These are phyloP conservation scores for Simplicillium sp. DNA, from an alignment of 2,329 filamentous ascomycete species.

Conservation along the genomic window DNA sequence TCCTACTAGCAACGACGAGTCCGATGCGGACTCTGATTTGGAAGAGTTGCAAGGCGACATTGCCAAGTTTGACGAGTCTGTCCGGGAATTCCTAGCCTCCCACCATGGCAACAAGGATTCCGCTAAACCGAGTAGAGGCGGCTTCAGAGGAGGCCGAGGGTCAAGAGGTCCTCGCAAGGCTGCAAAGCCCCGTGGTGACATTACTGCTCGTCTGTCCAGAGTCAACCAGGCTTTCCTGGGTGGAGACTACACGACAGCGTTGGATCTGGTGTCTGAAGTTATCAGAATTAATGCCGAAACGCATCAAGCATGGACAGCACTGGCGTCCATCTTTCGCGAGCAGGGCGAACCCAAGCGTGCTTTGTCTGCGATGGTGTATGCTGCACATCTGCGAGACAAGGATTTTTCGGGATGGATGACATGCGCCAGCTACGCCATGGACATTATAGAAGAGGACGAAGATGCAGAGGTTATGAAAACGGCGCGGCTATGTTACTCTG, in stretches of 20 bases:
- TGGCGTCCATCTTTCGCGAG: constrained; percentile 53
- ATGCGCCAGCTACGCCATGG: constrained; percentile 47
- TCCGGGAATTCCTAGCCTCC: constrained; percentile 28
- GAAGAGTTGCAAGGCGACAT: constrained; percentile 34
- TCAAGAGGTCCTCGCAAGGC: constrained; percentile 44
- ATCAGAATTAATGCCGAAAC: constrained; percentile 61
- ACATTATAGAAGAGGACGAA: constrained; percentile 35
- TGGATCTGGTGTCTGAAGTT: constrained; percentile 50
- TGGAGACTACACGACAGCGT: constrained; percentile 49
- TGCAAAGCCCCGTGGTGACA: constrained; percentile 60
- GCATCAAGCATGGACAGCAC: constrained; percentile 53
- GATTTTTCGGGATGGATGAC: constrained; percentile 49
- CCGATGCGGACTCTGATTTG: constrained; percentile 34
- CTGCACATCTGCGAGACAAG: constrained; percentile 53
- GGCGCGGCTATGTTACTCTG: constrained; percentile 49
- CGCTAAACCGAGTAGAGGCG: constrained; percentile 11
- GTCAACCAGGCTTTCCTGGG: constrained; percentile 61
- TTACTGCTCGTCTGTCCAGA: constrained; percentile 56
- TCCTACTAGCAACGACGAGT: constrained; percentile 13
- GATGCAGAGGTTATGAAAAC: constrained; percentile 40
- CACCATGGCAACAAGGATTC: constrained; percentile 19
- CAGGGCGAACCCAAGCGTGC: constrained; percentile 47
- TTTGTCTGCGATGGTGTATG: constrained; percentile 50
- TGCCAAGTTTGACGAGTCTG: constrained; percentile 30
- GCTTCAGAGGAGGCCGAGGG: constrained; percentile 15